Percentiles rank a stretch among this genome's conserved stretches.
These are phyloP conservation scores for Pochonia chlamydosporia DNA, from an alignment of 2,329 filamentous ascomycete genomes.

Conservation along the genomic window DNA sequence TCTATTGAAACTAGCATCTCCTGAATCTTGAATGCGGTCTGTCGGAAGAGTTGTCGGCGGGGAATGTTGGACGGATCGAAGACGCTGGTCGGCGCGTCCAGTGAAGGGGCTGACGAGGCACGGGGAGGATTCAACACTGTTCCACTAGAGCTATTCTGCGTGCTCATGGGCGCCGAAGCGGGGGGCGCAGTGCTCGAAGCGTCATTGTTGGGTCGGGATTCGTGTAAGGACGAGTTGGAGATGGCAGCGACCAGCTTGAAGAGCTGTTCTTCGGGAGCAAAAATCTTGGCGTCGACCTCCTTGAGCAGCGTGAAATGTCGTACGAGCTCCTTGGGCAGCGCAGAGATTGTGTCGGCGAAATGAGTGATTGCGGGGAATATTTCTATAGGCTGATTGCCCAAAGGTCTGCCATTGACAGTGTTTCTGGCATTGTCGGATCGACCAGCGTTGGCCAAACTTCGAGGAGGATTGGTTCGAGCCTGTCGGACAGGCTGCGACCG, in stretches of 20 bases:
- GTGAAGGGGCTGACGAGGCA: conserved; percentile 29
- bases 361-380: conserved; percentile 62
- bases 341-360: conserved; percentile 88
- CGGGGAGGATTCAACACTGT: conserved; percentile 28
- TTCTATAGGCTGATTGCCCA: conserved; percentile 55
- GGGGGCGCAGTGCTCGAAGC: conserved; percentile 35
- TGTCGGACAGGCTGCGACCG: conserved; percentile 60
- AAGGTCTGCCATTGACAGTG: conserved; percentile 35
- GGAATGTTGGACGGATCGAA: conserved; percentile 55
- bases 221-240: conserved; percentile 43
- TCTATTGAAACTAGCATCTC: conserved; percentile 88
- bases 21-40: conserved; percentile 70
- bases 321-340: conserved; percentile 89
- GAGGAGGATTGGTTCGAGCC: conserved; percentile 58
- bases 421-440: conserved; percentile 39
- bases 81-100: conserved; percentile 30
- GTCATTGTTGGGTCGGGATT: conserved; percentile 39
- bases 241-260: conserved; percentile 67
- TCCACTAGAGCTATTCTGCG: conserved; percentile 42
- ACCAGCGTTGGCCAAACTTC: conserved; percentile 43
- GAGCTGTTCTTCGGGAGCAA: conserved; percentile 77
- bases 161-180: conserved; percentile 41
- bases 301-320: conserved; percentile 93
- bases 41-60: conserved; percentile 69
- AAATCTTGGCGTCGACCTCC: conserved; percentile 96